Base-by-base conservation (phyloP, 805 yeast genomes). In the Myxozyma vanderwaltii region DNA sequence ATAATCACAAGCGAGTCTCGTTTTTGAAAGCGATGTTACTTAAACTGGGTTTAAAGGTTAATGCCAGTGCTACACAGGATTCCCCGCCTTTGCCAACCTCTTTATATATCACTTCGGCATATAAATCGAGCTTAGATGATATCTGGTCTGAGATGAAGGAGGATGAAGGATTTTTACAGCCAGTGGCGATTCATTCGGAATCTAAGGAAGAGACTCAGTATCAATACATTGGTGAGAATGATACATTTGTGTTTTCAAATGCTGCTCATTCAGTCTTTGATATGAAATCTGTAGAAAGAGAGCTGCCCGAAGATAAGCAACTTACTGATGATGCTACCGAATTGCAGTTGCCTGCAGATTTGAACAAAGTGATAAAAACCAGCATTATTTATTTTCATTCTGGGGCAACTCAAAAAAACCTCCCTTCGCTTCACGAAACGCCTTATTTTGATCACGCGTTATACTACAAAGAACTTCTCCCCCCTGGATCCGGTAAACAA, bases 81-180 rank as follows among this genome's bases (percentile, higher is more conserved):
- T 73, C 82, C 33, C 73, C 79, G 0, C 97, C 97, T 1, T 75
- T 80, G 31, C 71, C 89, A 40, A 86, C 94, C 0, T 95, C 92
- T 4, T 74, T 87, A 26, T 77, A 80, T 59, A 68, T 89, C 40
- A 70, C 83, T 0, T 79, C 89, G 0, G 66, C 72, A 1, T 65
- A 75, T 10, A 59, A 72, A 2, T 71, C 67, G 0, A 67, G 65
- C 0, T 70, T 81, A 0, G 56, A 66, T 1, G 35, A 69, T 0
- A 66, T 85, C 0, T 56, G 81, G 5, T 52, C 68, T 0, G 59
- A 54, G 2, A 49, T 81, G 15, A 72, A 72, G 39, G 19, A 56
- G 0, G 67, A 71, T 6, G 68, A 76, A 1, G 81, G 79, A 0
- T 70, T 79, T 15, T 40, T 56, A 29, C 56, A 38, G 36, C 39